Evolutionary conservation across 192 early-diverging fungal species (phyloP).

Genomic region (Umbelopsis isabellina): DNA sequence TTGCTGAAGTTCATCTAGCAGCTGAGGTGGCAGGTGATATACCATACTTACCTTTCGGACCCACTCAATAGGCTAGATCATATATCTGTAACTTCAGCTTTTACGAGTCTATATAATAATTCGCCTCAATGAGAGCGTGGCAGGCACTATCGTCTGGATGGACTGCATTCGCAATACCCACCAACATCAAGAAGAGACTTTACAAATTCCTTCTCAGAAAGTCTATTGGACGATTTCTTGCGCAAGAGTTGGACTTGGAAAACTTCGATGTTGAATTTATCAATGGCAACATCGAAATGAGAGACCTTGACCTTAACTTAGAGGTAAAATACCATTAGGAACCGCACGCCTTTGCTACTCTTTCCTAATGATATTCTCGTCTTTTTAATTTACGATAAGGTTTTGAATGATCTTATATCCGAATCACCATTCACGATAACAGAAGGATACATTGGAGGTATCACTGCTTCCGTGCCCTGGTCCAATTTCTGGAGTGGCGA

Average conservation of each 20-base stretch:
- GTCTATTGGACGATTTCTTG: conserved; percentile 85
- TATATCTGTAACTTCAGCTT: conserved; percentile 6
- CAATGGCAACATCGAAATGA: conserved; percentile 74
- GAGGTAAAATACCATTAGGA: conserved; percentile 52
- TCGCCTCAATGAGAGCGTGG: conserved; percentile 23
- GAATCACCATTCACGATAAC: conserved; percentile 73
- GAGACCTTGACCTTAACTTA: conserved; percentile 78
- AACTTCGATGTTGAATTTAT: conserved; percentile 86
- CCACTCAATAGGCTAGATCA: neutral
- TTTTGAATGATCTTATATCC: conserved; percentile 69
- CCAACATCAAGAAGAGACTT: conserved; percentile 81
- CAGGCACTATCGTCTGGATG: conserved; percentile 33
- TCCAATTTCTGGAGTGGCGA: conserved; percentile 82
- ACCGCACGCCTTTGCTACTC: neutral
- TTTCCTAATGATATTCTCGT: neutral
- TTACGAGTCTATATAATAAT: neutral
- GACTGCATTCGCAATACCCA: conserved; percentile 54
- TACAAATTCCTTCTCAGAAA: conserved; percentile 80
- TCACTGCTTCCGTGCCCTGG: conserved; percentile 81
- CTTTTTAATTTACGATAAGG: conserved; percentile 52
- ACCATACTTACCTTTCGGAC: neutral
- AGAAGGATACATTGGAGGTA: conserved; percentile 68
- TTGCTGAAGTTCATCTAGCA: neutral
- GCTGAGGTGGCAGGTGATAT: neutral
- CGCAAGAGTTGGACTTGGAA: conserved; percentile 73